Base-by-base conservation (phyloP, 1,139 yeast genomes). In the Debaryomyces sp. region DNA sequence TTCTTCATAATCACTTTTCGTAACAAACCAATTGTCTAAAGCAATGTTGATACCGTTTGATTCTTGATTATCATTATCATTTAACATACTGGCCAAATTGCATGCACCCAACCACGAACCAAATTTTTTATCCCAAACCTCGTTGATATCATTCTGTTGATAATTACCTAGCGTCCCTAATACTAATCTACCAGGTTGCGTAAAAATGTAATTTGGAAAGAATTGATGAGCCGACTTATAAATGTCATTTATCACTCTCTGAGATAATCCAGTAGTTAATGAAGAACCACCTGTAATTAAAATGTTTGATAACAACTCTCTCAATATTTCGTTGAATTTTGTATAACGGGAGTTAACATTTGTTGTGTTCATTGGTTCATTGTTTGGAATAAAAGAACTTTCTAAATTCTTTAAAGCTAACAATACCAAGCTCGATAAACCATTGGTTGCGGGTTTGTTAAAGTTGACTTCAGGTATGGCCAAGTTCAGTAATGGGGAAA, bases 101-200 rank as follows among this genome's bases (percentile, higher is more conserved):
- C 84, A 78, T 2, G 89, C 89, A 37, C 90, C 90, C 33, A 82
- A 61, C 90, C 90, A 85, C 13, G 79, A 75, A 40, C 85, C 80
- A 54, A 77, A 78, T 50, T 71, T 78, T 57, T 83, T 76, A 55
- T 84, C 89, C 76, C 79, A 75, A 15, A 65, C 59, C 44, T 75
- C 78, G 48, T 64, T 63, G 43, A 67, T 56, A 38, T 70, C 73
- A 37, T 65, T 67, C 22, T 59, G 54, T 36, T 60, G 63, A 45
- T 64, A 63, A 45, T 63, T 61, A 23, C 66, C 60, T 47, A 67
- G 55, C 18, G 63, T 61, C 27, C 58, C 57, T 45, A 60, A 48
- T 41, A 55, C 49, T 46, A 60, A 47, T 39, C 55, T 54, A 29
- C 55, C 54, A n/a, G 58, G 54, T 45, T 59, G 63, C 24, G 43